Evolutionary conservation across 805 yeast species (phyloP), one percentile per base, ranked within the genome.

Genomic region (Kodamaea nitidulidarum): DNA sequence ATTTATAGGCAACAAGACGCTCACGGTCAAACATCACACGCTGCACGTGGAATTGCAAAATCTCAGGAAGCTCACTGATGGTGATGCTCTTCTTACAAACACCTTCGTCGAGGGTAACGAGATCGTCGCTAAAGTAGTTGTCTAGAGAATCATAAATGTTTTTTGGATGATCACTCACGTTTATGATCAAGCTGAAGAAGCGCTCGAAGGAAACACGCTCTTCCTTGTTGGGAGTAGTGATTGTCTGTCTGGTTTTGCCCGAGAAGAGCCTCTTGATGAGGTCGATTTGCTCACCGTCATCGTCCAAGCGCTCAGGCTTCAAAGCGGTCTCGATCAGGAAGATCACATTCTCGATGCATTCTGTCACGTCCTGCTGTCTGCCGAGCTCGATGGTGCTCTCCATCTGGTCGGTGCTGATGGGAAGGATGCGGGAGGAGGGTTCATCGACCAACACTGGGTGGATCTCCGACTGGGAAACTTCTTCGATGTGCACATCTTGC

Each of bases 291-390:
- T 91, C 98, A 15, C 78, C 75, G 50, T 88, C 90, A 4, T 57
- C 60, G 36, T 84, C 95, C 34, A 82, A 54, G 1, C 60, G 58
- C 11, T 69, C 70, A 0, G 96, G 95, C 36, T 74, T 79, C 41
- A 85, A 71, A 0, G 96, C 95, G 17, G 95, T 86, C 56, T 91
- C 97, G 26, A 93, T 66, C 58, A 91, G 98, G 47, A 83, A 85
- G 10, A 90, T 70, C 6, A 93, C 97, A 58, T 93, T 93, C 40
- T 90, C 95, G 53, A 91, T 88, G 60, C 98, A 91, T 57, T 93
- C 98, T 0, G 97, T 88, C 14, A 93, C 98, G 66, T 93, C 98
- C 58, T 93, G 98, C 57, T 93, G 98, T 47, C 95, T 71, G 2
- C 96, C 95, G 53, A 81, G 70, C 54, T 86, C 90, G 38, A 82